phyloP scores from a whole-genome alignment of 1,284 basidiomycete species.

The Papiliotrema fonsecae region DNA sequence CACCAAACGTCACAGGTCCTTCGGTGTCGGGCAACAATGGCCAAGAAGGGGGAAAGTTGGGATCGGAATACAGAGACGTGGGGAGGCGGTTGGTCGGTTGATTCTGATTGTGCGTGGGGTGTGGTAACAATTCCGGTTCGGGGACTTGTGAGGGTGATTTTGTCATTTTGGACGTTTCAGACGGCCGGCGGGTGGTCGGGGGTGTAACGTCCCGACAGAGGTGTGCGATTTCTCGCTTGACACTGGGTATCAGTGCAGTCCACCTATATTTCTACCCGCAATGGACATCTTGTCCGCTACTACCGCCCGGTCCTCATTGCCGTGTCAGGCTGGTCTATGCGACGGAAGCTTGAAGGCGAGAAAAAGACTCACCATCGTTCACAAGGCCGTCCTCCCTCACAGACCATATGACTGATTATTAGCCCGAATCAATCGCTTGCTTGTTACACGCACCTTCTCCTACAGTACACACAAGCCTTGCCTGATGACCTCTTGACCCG shows the following conservation, averaged over 20 bases:
- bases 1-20: conserved; percentile 12
- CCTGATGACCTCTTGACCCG: conserved; percentile 52
- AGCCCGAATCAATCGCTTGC: not conserved
- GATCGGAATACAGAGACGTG: conserved; percentile 23
- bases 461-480: conserved; percentile 89
- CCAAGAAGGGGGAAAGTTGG: conserved; percentile 35
- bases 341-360: conserved; percentile 7
- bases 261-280: too few species aligned
- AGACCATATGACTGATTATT: conserved; percentile 60
- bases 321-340: too few species aligned
- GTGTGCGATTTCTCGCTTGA: conserved; percentile 86
- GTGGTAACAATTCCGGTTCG: not conserved
- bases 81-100: conserved; percentile 4
- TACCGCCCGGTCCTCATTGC: too few species aligned
- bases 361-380: conserved; percentile 69
- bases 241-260: conserved; percentile 52
- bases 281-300: too few species aligned
- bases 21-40: conserved; percentile 32
- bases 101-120: not conserved
- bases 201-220: conserved; percentile 81
- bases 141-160: conserved; percentile 8
- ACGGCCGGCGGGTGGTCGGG: conserved; percentile 44
- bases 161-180: conserved; percentile 38
- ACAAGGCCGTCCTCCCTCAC: conserved; percentile 77
- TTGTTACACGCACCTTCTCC: conserved; percentile 59